Evolutionary conservation across 2,329 filamentous ascomycete species (phyloP), one percentile per base, ranked within the genome.

Genomic region (Fusarium poae): DNA sequence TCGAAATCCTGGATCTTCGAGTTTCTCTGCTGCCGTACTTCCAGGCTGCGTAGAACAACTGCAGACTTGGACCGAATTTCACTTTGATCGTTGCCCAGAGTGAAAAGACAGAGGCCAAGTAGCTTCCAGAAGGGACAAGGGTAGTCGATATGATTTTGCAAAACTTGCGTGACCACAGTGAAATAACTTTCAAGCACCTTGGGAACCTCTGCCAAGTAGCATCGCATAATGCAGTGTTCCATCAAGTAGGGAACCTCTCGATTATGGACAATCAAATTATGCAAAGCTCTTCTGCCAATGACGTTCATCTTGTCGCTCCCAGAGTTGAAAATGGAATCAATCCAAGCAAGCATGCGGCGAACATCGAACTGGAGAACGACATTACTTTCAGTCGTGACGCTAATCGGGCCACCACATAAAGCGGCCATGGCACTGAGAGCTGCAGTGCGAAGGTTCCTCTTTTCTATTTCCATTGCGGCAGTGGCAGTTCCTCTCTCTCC

Each of bases 1-100:
- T 99, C 96, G 62, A 97, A 97, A 77, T 99, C 96, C 76, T 97
- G 93, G 9, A 99, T 89, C 76, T 97, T 97, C 2, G 95, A 97
- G 68, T 89, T 96, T 70, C 92, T 83, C 4, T 81, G 80, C 69
- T 96, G 92, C 25, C 93, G 88, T 70, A 94, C 89, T 78, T 98
- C 96, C 2, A 98, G 83, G 0, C 89, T 89, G 40, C 94, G 88
- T 15, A 99, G 84, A 32, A 98, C 84, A 49, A 90, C 88, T 1
- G 92, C 92, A 2, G 96, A 96, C 77, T 97, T 97, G 73, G 93
- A 94, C 42, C 96, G 86, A 43, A 98, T 93, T 62, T 94, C 90
- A 70, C 92, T 94, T 75, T 94, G 91, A 69, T 97, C 93, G 67
- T 97, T 97, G 16, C 97, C 97, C 10, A 99, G 86, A 1, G 93